phyloP scores from a whole-genome alignment of 2,329 filamentous ascomycete genomes.

The Ascosphaera apis region DNA sequence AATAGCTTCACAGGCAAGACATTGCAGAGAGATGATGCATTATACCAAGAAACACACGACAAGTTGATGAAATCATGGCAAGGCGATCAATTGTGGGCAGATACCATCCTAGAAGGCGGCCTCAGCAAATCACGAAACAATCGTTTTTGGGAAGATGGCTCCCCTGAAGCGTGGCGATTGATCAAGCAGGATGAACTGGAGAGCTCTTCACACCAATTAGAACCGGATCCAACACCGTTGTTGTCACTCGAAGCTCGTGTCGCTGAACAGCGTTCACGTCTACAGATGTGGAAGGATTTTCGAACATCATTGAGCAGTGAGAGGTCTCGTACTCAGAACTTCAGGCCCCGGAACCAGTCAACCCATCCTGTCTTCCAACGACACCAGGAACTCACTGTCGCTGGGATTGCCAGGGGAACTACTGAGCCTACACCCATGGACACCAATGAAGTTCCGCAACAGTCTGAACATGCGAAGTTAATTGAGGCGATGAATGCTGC shows the following conservation, averaged over 20 bases:
- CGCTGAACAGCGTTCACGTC: constrained; percentile 38
- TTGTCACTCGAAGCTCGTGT: constrained; percentile 50
- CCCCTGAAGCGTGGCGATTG: constrained; percentile 47
- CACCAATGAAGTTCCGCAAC: constrained; percentile 7
- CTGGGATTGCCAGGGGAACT: constrained; percentile 12
- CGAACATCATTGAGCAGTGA: constrained; percentile 14
- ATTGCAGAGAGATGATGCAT: constrained; percentile 19
- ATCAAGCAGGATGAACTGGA: constrained; percentile 34
- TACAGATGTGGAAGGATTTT: constrained; percentile 55
- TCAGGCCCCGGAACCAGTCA: constrained; percentile 3
- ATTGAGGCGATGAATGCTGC: constrained; percentile 13
- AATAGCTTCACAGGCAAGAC: constrained; percentile 8
- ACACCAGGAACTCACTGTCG: constrained; percentile 17
- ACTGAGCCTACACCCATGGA: constrained; percentile 3
- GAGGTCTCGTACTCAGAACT: constrained; percentile 6
- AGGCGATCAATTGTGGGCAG: constrained; percentile 51
- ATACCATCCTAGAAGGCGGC: constrained; percentile 46
- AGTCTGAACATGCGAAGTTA: constrained; percentile 12
- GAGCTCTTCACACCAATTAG: constrained; percentile 10
- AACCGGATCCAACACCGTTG: constrained; percentile 20
- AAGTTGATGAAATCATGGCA: constrained; percentile 49
- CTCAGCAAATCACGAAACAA: constrained; percentile 29
- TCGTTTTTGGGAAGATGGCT: constrained; percentile 40
- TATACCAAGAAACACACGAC: constrained; percentile 27
- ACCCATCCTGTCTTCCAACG: constrained; percentile 11